phyloP scores from a whole-genome alignment of 768 basidiomycete genomes.

The Naganishia vaughanmartiniae region DNA sequence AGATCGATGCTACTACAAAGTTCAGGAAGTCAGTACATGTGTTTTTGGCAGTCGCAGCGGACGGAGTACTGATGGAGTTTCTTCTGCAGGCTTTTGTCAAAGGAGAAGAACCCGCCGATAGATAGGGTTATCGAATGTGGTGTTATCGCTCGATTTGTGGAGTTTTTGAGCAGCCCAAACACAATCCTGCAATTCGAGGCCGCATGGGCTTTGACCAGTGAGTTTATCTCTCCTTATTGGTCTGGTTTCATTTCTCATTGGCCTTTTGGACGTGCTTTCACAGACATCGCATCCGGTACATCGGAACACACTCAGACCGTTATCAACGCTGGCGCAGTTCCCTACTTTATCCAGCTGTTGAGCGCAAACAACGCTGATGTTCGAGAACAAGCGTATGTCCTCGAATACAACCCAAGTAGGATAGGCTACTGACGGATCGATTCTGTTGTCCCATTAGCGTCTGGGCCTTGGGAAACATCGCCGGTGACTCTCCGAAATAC shows the following conservation, averaged over 20 bases:
- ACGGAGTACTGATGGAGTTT: conserved; percentile 5
- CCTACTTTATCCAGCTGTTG: conserved; percentile 92
- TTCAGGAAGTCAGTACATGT: conserved; percentile 71
- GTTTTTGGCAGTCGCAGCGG: too few species aligned
- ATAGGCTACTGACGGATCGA: background rate
- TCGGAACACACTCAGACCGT: conserved; percentile 98
- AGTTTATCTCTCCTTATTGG: conserved; percentile 22
- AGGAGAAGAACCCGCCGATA: conserved; percentile 99
- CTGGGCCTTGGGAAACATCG: conserved; percentile 99
- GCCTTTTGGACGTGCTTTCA: background rate
- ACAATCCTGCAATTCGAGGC: conserved; percentile 75
- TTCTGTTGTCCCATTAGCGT: conserved; percentile 56
- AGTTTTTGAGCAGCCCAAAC: conserved; percentile 68
- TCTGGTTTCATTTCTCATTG: background rate
- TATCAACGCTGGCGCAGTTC: conserved; percentile 88
- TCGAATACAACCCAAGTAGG: background rate
- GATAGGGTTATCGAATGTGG: conserved; percentile 94
- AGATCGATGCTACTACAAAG: conserved; percentile 94
- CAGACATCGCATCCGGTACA: conserved; percentile 90
- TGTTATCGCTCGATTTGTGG: conserved; percentile 94
- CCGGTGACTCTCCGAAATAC: conserved; percentile 96
- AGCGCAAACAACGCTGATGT: conserved; percentile 94
- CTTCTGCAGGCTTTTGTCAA: conserved; percentile 68
- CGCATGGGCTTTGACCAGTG: conserved; percentile 89
- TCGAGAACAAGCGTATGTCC: conserved; percentile 77